phyloP scores from a whole-genome alignment of 2,329 filamentous ascomycete genomes.

The Dichotomopilus funicola region DNA sequence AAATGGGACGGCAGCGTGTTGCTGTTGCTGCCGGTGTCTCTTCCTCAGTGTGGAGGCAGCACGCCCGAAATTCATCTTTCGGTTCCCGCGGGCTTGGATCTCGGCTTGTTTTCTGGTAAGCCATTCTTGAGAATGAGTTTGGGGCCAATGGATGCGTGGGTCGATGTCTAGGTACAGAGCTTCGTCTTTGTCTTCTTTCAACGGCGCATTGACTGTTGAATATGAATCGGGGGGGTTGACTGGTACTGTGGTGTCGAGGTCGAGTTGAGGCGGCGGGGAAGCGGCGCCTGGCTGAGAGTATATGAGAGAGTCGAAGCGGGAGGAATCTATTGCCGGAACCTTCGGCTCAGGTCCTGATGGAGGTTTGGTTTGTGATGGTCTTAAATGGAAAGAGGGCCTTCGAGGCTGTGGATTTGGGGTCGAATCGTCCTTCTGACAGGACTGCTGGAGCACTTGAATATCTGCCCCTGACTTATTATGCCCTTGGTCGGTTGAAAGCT shows the following conservation, averaged over 20 bases:
- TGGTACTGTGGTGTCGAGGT: background rate
- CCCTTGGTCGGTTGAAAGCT: background rate
- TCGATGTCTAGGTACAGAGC: conserved; percentile 42
- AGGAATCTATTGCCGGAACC: conserved; percentile 4
- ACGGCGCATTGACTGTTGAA: background rate
- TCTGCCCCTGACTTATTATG: background rate
- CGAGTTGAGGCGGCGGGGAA: conserved; percentile 12
- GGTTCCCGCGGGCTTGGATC: conserved; percentile 41
- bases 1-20: conserved; percentile 4
- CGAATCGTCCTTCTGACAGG: background rate
- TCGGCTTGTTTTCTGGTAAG: conserved; percentile 42
- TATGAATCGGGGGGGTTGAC: background rate
- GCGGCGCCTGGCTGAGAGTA: conserved; percentile 13
- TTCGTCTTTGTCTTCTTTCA: conserved; percentile 22
- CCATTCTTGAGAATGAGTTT: conserved; percentile 40
- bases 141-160: conserved; percentile 43
- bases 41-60: conserved; percentile 33
- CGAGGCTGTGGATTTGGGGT: background rate
- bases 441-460: background rate
- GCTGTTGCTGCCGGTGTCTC: conserved; percentile 25
- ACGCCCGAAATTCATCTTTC: conserved; percentile 47
- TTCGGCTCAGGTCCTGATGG: background rate
- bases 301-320: conserved; percentile 14
- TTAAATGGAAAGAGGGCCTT: background rate
- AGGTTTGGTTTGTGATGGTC: background rate